phyloP scores from a whole-genome alignment of 2,329 filamentous ascomycete species.

The Aspergillus texensis region DNA sequence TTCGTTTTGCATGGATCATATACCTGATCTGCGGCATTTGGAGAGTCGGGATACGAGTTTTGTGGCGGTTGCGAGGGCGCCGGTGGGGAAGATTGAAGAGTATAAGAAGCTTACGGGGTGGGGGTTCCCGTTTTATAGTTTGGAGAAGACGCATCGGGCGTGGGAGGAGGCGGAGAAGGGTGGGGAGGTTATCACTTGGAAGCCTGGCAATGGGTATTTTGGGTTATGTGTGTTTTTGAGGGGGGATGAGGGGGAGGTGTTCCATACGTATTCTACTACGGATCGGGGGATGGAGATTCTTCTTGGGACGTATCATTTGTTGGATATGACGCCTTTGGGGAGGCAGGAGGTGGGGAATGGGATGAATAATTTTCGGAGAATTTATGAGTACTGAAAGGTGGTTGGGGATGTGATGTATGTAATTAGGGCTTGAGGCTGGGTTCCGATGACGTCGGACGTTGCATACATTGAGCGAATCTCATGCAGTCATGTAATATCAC shows the following conservation, averaged over 20 bases:
- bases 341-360: constrained; percentile 25
- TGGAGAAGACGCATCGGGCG: constrained; percentile 17
- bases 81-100: constrained; percentile 19
- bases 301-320: constrained; percentile 21
- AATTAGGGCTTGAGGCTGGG: neutral
- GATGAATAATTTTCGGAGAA: constrained; percentile 18
- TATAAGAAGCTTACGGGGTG: constrained; percentile 45
- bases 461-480: neutral
- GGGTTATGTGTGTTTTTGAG: constrained; percentile 53
- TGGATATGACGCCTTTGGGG: constrained; percentile 26
- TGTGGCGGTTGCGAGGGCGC: constrained; percentile 4
- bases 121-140: constrained; percentile 45
- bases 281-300: constrained; percentile 21
- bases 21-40: constrained; percentile 33
- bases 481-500: neutral
- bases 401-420: neutral
- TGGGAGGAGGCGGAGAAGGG: constrained; percentile 15
- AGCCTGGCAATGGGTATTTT: constrained; percentile 24
- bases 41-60: constrained; percentile 5
- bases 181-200: constrained; percentile 21
- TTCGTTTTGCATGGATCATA: constrained; percentile 42
- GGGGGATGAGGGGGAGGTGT: constrained; percentile 18
- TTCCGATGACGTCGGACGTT: neutral
- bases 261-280: constrained; percentile 22
- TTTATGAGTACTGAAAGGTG: constrained; percentile 5